These are phyloP conservation scores for Citrullus mucosospermus DNA, from an alignment of 306 rosid species.

Conservation along the genomic window DNA sequence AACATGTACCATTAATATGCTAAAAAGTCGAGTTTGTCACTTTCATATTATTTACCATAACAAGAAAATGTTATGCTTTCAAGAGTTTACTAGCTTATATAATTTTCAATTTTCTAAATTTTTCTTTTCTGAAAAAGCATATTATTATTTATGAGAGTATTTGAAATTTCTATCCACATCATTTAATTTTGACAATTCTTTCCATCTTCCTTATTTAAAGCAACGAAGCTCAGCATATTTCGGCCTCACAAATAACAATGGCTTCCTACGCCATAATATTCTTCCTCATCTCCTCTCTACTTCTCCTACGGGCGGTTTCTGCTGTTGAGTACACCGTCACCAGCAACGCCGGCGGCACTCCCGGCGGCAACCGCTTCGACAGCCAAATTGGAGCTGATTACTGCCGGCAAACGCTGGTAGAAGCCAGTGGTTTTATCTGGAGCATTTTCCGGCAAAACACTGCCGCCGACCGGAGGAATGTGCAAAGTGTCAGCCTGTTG, in stretches of 20 bases:
- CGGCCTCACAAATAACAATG: neutral
- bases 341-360: conserved; percentile 25
- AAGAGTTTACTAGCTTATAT: no score
- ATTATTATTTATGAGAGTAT: neutral
- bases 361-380: conserved; percentile 28
- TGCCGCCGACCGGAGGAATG: conserved; percentile 6
- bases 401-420: conserved; percentile 11
- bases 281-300: conserved; percentile 10
- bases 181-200: neutral
- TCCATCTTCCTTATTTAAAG: neutral
- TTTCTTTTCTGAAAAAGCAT: no score
- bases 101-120: no score
- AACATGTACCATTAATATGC: no score
- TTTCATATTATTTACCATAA: no score
- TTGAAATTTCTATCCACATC: neutral
- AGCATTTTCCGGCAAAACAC: conserved; percentile 12
- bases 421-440: conserved; percentile 17
- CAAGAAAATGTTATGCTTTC: no score
- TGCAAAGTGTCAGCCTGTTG: conserved; percentile 9
- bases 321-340: conserved; percentile 25
- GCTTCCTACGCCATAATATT: neutral
- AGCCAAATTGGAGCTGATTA: conserved; percentile 16
- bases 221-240: neutral
- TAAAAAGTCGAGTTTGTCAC: no score
- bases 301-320: conserved; percentile 7